Conservation (phyloP, 2,329 filamentous ascomycete species). For the Exophiala dermatitidis region DNA sequence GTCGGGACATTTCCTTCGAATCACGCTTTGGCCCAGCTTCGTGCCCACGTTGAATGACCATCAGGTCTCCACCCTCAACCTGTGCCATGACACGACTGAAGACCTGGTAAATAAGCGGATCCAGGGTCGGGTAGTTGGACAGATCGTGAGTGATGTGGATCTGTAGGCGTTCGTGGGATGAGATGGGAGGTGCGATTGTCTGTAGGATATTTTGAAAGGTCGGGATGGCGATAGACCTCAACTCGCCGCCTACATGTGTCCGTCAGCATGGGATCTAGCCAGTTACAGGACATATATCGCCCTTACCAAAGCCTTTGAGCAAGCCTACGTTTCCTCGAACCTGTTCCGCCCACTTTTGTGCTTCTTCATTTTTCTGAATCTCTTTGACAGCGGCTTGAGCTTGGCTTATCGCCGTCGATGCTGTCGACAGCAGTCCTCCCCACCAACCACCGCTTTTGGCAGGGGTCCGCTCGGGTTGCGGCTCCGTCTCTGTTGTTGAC, state of each 20-base stretch:
- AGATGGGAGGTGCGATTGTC: constrained; percentile 91
- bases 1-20: constrained; percentile 49
- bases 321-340: constrained; percentile 81
- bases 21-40: constrained; percentile 67
- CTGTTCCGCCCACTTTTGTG: constrained; percentile 91
- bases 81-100: constrained; percentile 98
- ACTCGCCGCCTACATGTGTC: constrained; percentile 63
- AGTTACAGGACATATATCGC: background rate
- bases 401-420: constrained; percentile 68
- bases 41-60: constrained; percentile 88
- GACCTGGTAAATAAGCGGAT: constrained; percentile 82
- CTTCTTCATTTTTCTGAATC: constrained; percentile 93
- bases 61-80: constrained; percentile 89
- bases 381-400: constrained; percentile 90
- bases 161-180: constrained; percentile 89
- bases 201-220: constrained; percentile 94
- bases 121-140: constrained; percentile 85
- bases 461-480: constrained; percentile 53
- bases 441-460: constrained; percentile 69
- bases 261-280: background rate
- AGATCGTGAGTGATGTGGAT: constrained; percentile 98
- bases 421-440: constrained; percentile 77
- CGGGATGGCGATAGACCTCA: constrained; percentile 77
- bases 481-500: constrained; percentile 36
- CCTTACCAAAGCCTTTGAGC: constrained; percentile 65